Percentiles rank a stretch among this genome's conserved stretches.
These are phyloP conservation scores for Penicillium turbatum DNA, from an alignment of 495 filamentous ascomycete genomes.

Conservation along the genomic window DNA sequence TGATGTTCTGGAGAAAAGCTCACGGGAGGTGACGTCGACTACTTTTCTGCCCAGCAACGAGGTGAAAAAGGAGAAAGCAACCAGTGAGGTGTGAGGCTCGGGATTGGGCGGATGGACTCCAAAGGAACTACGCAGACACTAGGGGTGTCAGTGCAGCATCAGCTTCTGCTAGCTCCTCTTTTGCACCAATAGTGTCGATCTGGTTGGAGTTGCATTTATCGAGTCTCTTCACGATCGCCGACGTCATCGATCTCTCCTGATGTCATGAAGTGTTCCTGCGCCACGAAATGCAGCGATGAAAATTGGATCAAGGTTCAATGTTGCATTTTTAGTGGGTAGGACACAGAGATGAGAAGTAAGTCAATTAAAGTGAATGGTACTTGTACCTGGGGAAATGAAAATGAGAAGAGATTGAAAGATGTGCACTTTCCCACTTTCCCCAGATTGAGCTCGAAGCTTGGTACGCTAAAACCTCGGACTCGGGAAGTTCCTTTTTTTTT, in stretches of 20 bases:
- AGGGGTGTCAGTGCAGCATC: neutral
- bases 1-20: conserved; percentile 10
- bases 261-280: conserved; percentile 23
- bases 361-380: too few species aligned
- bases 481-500: neutral
- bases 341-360: too few species aligned
- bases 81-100: neutral
- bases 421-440: too few species aligned
- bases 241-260: conserved; percentile 26
- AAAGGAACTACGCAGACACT: neutral
- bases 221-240: conserved; percentile 19
- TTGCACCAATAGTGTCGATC: conserved; percentile 14
- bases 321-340: too few species aligned
- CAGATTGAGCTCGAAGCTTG: neutral
- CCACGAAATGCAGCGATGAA: neutral
- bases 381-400: too few species aligned
- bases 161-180: neutral
- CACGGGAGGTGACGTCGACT: conserved; percentile 39
- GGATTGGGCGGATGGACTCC: neutral
- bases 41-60: conserved; percentile 12
- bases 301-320: too few species aligned
- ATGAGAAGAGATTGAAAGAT: too few species aligned
- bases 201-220: conserved; percentile 3
- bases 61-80: neutral
- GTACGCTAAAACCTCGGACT: neutral